These are phyloP conservation scores for Aschersonia sp. DNA, from an alignment of 2,329 filamentous ascomycete species.

Conservation along the genomic window DNA sequence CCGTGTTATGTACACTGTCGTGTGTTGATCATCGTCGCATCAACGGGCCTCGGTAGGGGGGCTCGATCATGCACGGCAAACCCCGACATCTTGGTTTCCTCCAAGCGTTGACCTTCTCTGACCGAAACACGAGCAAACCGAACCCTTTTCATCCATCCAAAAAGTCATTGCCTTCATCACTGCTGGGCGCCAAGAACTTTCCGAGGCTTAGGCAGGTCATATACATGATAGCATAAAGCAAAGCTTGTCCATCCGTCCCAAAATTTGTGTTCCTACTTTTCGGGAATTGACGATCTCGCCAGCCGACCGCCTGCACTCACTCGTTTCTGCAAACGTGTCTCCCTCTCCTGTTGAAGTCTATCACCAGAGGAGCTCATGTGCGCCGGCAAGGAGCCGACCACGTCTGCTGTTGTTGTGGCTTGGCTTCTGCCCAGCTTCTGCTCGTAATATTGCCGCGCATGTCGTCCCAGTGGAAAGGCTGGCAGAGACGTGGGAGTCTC, in stretches of 20 bases:
- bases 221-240: conserved; percentile 20
- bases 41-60: no score
- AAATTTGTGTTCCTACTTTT: conserved; percentile 36
- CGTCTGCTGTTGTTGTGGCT: conserved; percentile 35
- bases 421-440: conserved; percentile 46
- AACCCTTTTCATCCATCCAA: not conserved
- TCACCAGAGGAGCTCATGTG: conserved; percentile 27
- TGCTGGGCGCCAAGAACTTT: conserved; percentile 8
- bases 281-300: conserved; percentile 48
- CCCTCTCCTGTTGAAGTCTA: conserved; percentile 45
- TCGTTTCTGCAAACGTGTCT: conserved; percentile 60
- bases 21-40: no score
- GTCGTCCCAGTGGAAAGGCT: conserved; percentile 69
- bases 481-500: conserved; percentile 65
- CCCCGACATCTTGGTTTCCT: no score
- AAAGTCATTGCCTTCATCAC: not conserved
- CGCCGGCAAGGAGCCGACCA: conserved; percentile 44
- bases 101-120: not conserved
- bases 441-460: conserved; percentile 73
- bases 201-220: conserved; percentile 14
- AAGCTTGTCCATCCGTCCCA: conserved; percentile 24
- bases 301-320: conserved; percentile 65
- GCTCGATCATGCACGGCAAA: not conserved
- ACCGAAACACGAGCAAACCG: not conserved
- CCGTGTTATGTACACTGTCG: no score